Conservation (phyloP, 495 filamentous ascomycete genomes). For the Penicillium flavigenum region DNA sequence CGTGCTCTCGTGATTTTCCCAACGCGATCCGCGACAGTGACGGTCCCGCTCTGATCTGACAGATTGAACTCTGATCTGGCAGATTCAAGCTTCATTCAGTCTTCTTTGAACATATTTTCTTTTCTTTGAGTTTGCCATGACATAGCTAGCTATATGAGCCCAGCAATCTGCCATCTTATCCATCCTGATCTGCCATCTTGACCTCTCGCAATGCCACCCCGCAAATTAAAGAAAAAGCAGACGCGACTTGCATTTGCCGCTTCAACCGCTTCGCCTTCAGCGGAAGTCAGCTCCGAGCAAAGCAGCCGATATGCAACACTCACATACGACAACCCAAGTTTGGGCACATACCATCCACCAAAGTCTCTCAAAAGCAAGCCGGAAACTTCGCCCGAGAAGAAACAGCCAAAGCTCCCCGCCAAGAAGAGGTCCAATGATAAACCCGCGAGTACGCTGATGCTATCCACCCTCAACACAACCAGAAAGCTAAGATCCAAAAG, state of each 20-base stretch:
- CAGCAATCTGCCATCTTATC: neutral
- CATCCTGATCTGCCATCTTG: neutral
- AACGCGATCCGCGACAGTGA: slow-evolving; percentile 15
- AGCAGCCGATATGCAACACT: slow-evolving; percentile 37
- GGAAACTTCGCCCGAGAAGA: neutral
- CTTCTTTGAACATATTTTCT: slow-evolving; percentile 6
- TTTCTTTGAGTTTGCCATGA: neutral
- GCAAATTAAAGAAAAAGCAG: slow-evolving; percentile 46
- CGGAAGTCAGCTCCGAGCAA: slow-evolving; percentile 17
- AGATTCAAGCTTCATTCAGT: neutral
- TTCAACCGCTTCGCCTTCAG: slow-evolving; percentile 22
- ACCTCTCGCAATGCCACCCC: slow-evolving; percentile 34
- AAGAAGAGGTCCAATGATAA: neutral
- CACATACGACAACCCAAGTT: slow-evolving; percentile 40
- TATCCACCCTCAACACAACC: too few species aligned
- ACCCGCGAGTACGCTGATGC: neutral
- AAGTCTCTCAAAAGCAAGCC: neutral
- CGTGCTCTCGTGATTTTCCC: slow-evolving; percentile 19
- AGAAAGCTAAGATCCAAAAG: slow-evolving; percentile 6
- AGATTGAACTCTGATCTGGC: neutral
- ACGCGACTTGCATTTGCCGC: slow-evolving; percentile 48
- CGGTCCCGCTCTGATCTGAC: neutral
- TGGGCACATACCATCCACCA: slow-evolving; percentile 4
- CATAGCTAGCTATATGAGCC: neutral
- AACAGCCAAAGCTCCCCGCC: neutral